Percentiles rank a stretch among this genome's conserved stretches.
These are phyloP conservation scores for Trametes sp. DNA, from an alignment of 1,284 basidiomycete genomes.

Conservation along the genomic window DNA sequence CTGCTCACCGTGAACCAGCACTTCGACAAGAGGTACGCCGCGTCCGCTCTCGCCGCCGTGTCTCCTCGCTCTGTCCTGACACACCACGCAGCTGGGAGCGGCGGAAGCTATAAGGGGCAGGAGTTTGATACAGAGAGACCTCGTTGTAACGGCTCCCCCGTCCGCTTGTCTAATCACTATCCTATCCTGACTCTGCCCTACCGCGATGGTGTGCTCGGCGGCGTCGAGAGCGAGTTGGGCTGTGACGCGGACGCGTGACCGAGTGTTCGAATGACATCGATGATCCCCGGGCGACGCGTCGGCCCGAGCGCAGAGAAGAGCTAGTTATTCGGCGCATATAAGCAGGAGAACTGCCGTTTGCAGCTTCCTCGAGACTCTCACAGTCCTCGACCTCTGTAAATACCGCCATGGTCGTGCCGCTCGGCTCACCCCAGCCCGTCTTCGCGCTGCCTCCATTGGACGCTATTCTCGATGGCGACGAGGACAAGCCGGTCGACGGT, in stretches of 20 bases:
- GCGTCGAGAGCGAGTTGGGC: not conserved
- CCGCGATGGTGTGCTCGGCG: not conserved
- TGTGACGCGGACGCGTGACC: slow-evolving; percentile 23
- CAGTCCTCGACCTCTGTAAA: slow-evolving; percentile 13
- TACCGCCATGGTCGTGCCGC: slow-evolving; percentile 49
- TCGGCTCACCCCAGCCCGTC: slow-evolving; percentile 51
- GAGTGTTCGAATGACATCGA: slow-evolving; percentile 13
- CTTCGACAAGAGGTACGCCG: slow-evolving; percentile 70
- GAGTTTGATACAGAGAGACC: slow-evolving; percentile 7
- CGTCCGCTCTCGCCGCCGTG: slow-evolving; percentile 4
- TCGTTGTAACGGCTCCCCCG: slow-evolving; percentile 13
- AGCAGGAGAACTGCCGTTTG: no score
- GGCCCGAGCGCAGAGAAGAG: not conserved
- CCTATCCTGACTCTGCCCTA: slow-evolving; percentile 2
- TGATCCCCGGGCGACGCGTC: slow-evolving; percentile 6
- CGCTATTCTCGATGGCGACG: slow-evolving; percentile 54
- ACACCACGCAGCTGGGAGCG: slow-evolving; percentile 66
- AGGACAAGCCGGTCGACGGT: slow-evolving; percentile 59
- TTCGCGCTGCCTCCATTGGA: slow-evolving; percentile 49
- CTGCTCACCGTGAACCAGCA: slow-evolving; percentile 72
- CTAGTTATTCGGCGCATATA: no score
- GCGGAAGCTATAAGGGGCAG: slow-evolving; percentile 62
- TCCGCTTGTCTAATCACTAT: slow-evolving; percentile 18
- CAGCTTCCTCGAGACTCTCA: slow-evolving; percentile 10
- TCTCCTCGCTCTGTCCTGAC: slow-evolving; percentile 13